Base-by-base conservation (phyloP, 768 basidiomycete species). In the Tylopilus plumbeoviolaceoides region DNA sequence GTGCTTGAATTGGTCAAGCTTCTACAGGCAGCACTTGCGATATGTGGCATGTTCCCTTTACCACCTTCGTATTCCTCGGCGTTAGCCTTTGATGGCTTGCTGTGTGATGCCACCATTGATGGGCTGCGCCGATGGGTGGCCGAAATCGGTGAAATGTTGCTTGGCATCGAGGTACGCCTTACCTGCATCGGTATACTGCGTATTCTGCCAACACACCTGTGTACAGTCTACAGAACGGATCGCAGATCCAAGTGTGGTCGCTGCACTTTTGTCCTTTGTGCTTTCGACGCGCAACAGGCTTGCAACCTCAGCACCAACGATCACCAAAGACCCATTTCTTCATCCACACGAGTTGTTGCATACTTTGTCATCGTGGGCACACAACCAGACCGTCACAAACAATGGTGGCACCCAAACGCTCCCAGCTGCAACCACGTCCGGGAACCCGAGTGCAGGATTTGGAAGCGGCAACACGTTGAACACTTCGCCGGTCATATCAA, bases 291-390 rank as follows among this genome's bases (percentile, higher is more conserved):
- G 90, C 27, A 90, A 89, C 70, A 88, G 84, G 63, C 76, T 92
- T 15, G 75, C 80, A 20, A 76, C 78, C 23, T 70, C 87, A 21
- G 63, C 42, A 20, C 59, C 75, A 59, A 57, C 65, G 30, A 71
- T 84, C 35, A 85, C 89, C 2, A 85, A 84, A 65, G 91, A 92
- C 65, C 90, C 91, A 1, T 91, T 93, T 62, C 71, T 88, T 42
- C 79, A 89, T 51, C 87, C 88, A 1, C 65, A 78, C 38, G 71
- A 71, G 9, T 86, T 92, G 54, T 61, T 78, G 20, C 66, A 71
- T 23, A 78, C 79, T 2, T 71, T 91, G 7, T 60, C 65, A 10
- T 65, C 59, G 23, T 71, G 63, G 58, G 49, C 46, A 7, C 59
- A 65, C 21, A 59, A 61, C 15, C 66, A 69, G 43, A 38, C 46